These are phyloP conservation scores for Pleodorina starrii DNA, from an alignment of 139 green algal species.

Conservation along the genomic window DNA sequence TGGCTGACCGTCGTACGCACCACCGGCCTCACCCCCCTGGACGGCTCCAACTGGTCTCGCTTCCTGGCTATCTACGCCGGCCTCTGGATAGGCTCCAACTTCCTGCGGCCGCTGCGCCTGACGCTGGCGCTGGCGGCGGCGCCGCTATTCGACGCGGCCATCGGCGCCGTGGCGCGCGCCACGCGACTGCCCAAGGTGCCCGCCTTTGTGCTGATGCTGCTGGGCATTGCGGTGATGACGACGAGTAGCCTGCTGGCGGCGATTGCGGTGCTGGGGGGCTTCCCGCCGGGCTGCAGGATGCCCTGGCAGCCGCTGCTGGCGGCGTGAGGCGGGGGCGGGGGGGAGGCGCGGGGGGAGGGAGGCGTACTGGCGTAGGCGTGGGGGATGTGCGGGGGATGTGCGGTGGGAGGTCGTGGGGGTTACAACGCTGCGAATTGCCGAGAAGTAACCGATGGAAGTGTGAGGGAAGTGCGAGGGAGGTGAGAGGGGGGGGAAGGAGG, in stretches of 20 bases:
- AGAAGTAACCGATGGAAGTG: neutral
- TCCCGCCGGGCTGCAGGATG: conserved; percentile 55
- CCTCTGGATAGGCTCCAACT: conserved; percentile 57
- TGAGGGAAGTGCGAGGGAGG: neutral
- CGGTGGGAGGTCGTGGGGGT: too few species aligned
- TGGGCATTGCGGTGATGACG: conserved; percentile 53
- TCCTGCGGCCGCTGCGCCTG: conserved; percentile 65
- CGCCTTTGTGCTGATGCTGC: conserved; percentile 65
- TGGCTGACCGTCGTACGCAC: conserved; percentile 66
- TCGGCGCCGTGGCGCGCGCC: neutral
- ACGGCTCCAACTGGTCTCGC: conserved; percentile 55
- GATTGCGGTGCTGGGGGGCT: conserved; percentile 56
- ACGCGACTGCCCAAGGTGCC: conserved; percentile 48
- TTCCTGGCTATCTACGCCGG: conserved; percentile 62
- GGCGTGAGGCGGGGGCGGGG: conserved; percentile 39
- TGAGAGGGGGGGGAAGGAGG: neutral
- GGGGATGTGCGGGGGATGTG: too few species aligned
- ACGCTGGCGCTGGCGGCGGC: conserved; percentile 63
- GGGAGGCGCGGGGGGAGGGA: neutral
- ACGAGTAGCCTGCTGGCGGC: conserved; percentile 38
- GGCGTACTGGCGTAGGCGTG: too few species aligned
- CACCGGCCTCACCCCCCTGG: conserved; percentile 60
- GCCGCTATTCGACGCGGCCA: conserved; percentile 55
- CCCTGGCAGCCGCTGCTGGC: conserved; percentile 61
- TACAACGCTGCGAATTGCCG: too few species aligned